A percentile compares a stretch with the other conserved stretches of the same genome.
phyloP scores from a whole-genome alignment of 2,329 filamentous ascomycete species.

The Emydomyces testavorans region DNA sequence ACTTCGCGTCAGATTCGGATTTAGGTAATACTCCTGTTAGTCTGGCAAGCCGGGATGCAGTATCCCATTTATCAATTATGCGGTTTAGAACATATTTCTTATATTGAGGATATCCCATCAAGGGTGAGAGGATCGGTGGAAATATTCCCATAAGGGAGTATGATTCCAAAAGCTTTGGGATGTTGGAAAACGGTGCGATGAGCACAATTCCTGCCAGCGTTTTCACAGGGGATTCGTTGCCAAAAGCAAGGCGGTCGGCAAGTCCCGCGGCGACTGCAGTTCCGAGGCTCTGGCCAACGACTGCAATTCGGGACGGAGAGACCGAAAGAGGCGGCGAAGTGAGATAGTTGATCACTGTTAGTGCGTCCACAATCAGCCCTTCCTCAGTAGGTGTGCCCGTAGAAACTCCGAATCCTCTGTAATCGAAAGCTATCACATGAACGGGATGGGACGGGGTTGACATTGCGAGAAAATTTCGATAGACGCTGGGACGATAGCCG shows the following conservation, averaged over 20 bases:
- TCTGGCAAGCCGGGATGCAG: slow-evolving; percentile 49
- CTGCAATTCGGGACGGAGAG: slow-evolving; percentile 58
- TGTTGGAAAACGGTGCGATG: slow-evolving; percentile 64
- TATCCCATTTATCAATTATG: slow-evolving; percentile 74
- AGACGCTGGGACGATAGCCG: slow-evolving; percentile 61
- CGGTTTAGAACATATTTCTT: slow-evolving; percentile 49
- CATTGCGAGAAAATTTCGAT: slow-evolving; percentile 62
- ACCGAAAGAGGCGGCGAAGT: slow-evolving; percentile 50
- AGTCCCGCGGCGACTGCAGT: slow-evolving; percentile 71
- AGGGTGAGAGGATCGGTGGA: slow-evolving; percentile 61
- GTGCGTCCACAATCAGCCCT: slow-evolving; percentile 69
- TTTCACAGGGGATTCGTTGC: slow-evolving; percentile 34
- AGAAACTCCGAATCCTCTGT: slow-evolving; percentile 75
- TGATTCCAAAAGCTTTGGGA: slow-evolving; percentile 60
- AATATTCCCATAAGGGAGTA: slow-evolving; percentile 71
- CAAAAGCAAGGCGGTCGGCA: slow-evolving; percentile 55
- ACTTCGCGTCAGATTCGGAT: slow-evolving; percentile 39
- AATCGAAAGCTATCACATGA: slow-evolving; percentile 81
- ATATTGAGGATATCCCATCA: slow-evolving; percentile 55
- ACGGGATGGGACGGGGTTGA: slow-evolving; percentile 50
- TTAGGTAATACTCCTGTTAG: slow-evolving; percentile 26
- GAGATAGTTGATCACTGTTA: slow-evolving; percentile 57
- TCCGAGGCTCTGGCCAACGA: slow-evolving; percentile 78
- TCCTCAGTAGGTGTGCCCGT: slow-evolving; percentile 69
- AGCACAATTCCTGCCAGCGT: slow-evolving; percentile 67